Evolutionary conservation across 495 filamentous ascomycete genomes (phyloP), one percentile per base, ranked within the genome.

Genomic region (Penicillium waksmanii): DNA sequence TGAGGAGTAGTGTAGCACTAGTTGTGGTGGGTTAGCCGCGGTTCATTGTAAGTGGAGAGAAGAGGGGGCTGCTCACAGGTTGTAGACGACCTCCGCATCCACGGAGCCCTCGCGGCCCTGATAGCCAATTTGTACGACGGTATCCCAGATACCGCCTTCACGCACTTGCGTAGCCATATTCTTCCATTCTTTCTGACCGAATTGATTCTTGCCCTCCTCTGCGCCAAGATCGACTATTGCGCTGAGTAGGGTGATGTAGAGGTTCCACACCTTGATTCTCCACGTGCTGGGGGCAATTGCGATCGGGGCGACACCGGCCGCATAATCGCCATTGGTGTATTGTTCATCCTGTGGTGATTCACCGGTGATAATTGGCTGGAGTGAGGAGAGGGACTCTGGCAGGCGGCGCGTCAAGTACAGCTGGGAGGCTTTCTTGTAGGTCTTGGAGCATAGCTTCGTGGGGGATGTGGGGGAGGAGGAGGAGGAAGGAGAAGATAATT

Each of bases 191-290:
- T 88, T 83, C 43, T 83, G 85, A 0, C 96, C 96, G 78, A 97
- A 93, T 23, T 86, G 82, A 15, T 83, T 83, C 74, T 93, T 96
- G 33, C 94, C 95, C 69, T 96, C 92, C 64, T 97, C 91, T n/a
- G 87, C 75, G 17, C 90, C 91, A 63, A 97, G 79, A 60, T 98
- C 93, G 36, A 94, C 80, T 48, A 96, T 89, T 23, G 90, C 90
- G 75, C 96, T 96, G 35, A 98, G 81, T 23, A 98, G 85, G 0
- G 92, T 96, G 51, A 98, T 84, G 72, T 98, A 98, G 64, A 98
- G 82, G 73, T 91, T 96, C 96, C 96, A 98, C 55, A 97, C 86
- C 72, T 97, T 98, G 74, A 97, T 91, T 61, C 94, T 81, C 57
- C 89, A 91, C 40, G 85, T 87, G 53, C 86, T 81, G 49, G 89